Conservation (phyloP, 164 flowering plant species). For the Sedum album region DNA sequence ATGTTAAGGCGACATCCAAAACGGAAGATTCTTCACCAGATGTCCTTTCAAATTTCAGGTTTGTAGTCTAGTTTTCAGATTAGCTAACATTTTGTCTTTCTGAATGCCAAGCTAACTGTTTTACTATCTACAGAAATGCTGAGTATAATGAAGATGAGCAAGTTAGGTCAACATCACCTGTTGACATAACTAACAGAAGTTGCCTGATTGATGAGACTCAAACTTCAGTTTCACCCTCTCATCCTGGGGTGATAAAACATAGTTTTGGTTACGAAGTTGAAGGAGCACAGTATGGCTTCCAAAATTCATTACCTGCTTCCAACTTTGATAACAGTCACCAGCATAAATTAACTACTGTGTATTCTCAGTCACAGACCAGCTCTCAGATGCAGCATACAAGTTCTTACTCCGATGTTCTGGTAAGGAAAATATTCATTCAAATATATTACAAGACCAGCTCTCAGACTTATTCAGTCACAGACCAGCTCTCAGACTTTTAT, state of each 20-base stretch:
- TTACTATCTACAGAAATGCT: background rate
- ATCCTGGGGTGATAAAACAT: background rate
- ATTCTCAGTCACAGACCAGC: too few relatives aligned
- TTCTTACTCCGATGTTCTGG: too few relatives aligned
- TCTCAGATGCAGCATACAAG: too few relatives aligned
- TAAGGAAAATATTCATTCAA: too few relatives aligned
- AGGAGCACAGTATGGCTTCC: background rate
- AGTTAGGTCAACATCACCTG: background rate
- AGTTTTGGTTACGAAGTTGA: background rate
- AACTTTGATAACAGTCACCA: conserved; percentile 1
- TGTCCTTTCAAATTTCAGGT: too few relatives aligned
- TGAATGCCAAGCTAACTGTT: background rate
- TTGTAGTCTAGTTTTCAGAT: too few relatives aligned
- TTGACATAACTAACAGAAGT: background rate
- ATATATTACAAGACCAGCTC: too few relatives aligned
- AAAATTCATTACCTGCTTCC: background rate
- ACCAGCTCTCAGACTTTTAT: too few relatives aligned
- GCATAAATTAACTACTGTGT: too few relatives aligned
- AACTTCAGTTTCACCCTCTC: conserved; percentile 1
- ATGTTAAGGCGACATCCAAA: too few relatives aligned
- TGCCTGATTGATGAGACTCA: background rate
- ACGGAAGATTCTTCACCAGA: too few relatives aligned
- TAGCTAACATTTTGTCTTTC: background rate
- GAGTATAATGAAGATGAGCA: conserved; percentile 8
- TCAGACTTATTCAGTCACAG: too few relatives aligned